These are phyloP conservation scores for Fusarium marasasianum DNA, from an alignment of 2,329 filamentous ascomycete genomes.

Conservation along the genomic window DNA sequence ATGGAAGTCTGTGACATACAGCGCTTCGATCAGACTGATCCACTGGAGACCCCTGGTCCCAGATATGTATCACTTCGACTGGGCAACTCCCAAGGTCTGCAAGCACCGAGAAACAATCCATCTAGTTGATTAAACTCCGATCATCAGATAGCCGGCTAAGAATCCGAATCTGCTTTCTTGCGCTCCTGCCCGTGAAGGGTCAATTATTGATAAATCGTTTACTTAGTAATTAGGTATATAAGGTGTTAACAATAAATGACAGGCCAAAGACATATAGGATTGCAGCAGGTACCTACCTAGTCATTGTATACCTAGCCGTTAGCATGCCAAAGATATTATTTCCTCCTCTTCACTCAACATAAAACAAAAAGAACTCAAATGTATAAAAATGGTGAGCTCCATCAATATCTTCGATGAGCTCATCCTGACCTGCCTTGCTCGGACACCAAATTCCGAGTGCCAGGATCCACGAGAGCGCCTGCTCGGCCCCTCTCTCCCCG, in stretches of 20 bases:
- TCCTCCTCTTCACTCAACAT: not conserved
- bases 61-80: conserved; percentile 18
- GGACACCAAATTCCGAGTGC: conserved; percentile 39
- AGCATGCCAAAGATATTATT: not conserved
- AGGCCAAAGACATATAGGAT: not conserved
- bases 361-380: not conserved
- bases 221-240: not conserved
- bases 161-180: not conserved
- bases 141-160: conserved; percentile 14
- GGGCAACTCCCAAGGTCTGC: conserved; percentile 28
- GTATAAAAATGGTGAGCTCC: not conserved
- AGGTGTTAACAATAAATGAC: not conserved
- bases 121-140: not conserved
- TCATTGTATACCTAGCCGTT: not conserved
- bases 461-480: conserved; percentile 20
- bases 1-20: conserved; percentile 26
- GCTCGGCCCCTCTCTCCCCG: conserved; percentile 39
- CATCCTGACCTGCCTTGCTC: conserved; percentile 1
- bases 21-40: conserved; percentile 27
- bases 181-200: not conserved
- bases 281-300: not conserved
- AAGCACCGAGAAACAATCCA: conserved; percentile 4
- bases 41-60: conserved; percentile 16
- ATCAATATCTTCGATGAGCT: not conserved
- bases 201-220: conserved; percentile 10